Evolutionary conservation across 2,329 filamentous ascomycete species (phyloP), one percentile per base, ranked within the genome.

Genomic region (Scedosporium minutisporum): DNA sequence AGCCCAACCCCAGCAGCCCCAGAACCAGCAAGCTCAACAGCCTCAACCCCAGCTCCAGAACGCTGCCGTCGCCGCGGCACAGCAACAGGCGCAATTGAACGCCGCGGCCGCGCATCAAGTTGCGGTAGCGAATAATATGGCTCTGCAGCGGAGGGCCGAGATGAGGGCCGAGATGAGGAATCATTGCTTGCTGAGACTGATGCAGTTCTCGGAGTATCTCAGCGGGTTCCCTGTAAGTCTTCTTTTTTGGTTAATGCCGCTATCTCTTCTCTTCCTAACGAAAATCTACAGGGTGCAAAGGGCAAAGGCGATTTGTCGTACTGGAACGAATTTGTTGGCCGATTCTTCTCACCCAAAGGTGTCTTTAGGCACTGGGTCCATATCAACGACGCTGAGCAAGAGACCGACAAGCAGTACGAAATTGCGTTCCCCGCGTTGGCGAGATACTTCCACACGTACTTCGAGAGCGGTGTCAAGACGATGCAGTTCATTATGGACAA

Each of bases 391-490:
- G 79, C 82, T 10, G 76, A 76, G 63, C 84, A 87, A 55, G 81
- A 85, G 57, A 80, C 78, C 18, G 83, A 88, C 62, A 97, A 96
- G 77, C 86, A 89, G 69, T 97, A 93, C 69, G 93, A 97, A 72
- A 91, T 97, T 58, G 84, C 88, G 2, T 90, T 85, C 64, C 85
- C 92, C 3, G 90, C 90, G 0, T 80, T 99, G 57, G 86, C 93
- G 41, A 87, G 93, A 69, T 97, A 95, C 74, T 97, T 96, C 72
- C 86, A 89, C 69, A 93, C 91, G 0, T 89, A 96, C 69, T 97
- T 95, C 71, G 87, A 88, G 63, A 93, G 91, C 65, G 93, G 92
- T 6, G 87, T 97, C 62, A 88, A 85, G 68, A 90, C 87, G 62
- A 90, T 97, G 68, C 91, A 96, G 72, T 83, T 97, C 71, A 85